Evolutionary conservation across 805 yeast genomes (phyloP), one percentile per base, ranked within the genome.

Genomic region (Lachancea thermotolerans): DNA sequence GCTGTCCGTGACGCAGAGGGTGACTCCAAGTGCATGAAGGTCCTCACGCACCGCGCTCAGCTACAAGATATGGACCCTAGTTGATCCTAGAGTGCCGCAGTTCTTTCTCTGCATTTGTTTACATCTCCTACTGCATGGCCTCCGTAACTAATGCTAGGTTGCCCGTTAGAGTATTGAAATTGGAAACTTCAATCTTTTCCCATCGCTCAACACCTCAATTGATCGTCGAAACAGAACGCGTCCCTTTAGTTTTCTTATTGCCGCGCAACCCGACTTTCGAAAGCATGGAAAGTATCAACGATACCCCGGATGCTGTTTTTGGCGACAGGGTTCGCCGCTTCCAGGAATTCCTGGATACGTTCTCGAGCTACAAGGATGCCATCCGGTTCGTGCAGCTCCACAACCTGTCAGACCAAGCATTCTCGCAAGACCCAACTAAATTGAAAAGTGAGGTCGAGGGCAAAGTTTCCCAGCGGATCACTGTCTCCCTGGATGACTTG

Each of bases 251-350:
- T 21, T 21, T 21, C 25, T 21, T 21, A 4, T 7, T 21, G 25
- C 25, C 25, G 25, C 6, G 25, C 7, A 4, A 4, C 25, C 7
- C 25, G 25, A 21, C 25, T 4, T 21, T 21, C 25, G 25, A 21
- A 21, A 21, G 12, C 16, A 41, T 41, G 44, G 44, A 41, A 7
- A 17, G 15, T 14, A 27, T 41, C 27, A 47, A 37, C 25, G 47
- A 44, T 17, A 41, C 63, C 1, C 66, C 65, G 35, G 77, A 72
- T 55, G 75, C 76, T 41, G 62, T 70, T 14, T 84, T 82, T 60
- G 81, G 82, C 45, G 97, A 90, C 63, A 81, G 97, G 52, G 86
- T 85, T 16, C 80, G 96, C 59, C 74, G 82, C 54, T 91, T 91
- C 68, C 89, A 85, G 53, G 97, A 91, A 56, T 91, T 90, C 60